Evolutionary conservation across 108 stramenopile genomes (phyloP), one percentile per base, ranked within the genome.

Genomic region (Discostella pseudostelligera): DNA sequence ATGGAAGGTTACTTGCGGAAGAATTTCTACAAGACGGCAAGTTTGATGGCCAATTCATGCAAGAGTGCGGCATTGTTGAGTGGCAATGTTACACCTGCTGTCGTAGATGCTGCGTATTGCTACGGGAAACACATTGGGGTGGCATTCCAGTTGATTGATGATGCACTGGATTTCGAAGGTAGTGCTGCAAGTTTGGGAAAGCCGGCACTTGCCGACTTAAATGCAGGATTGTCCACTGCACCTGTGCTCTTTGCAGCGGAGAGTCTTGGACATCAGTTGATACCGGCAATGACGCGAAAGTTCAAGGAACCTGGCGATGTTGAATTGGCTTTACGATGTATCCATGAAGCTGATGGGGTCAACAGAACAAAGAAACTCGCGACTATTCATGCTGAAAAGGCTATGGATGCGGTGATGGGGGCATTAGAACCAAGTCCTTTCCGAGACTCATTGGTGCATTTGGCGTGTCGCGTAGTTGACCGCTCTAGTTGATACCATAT

Each of bases 91-190:
- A 71, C 84, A 29, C 62, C 72, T 7, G 87, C 87, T 24, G 69
- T 84, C 16, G 81, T 87, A 13, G 70, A 73, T 16, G 87, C 83
- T 21, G 87, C 95, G 25, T 97, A 94, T 64, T 70, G 69, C 7
- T 99, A 96, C 70, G 99, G 97, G 20, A 97, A 97, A 72, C 93
- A 96, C 76, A 70, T 97, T n/a, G 99, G 99, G 2, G 93, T 96
- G 60, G 96, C 97, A 12, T 99, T 99, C 65, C 99, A 99, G 62
- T 81, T 99, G 50, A 93, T 99, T 22, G 99, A 99, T 72, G 99
- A 99, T 69, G 93, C 92, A 3, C 81, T 99, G 61, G 99, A 99
- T 74, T 99, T 96, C 68, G 96, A 96, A 67, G 97, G 96, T 5
- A 82, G 76, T 68, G 65, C 83, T 3, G 46, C 71, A 0, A 78